phyloP scores from a whole-genome alignment of 805 yeast genomes.

The Metschnikowia similis region DNA sequence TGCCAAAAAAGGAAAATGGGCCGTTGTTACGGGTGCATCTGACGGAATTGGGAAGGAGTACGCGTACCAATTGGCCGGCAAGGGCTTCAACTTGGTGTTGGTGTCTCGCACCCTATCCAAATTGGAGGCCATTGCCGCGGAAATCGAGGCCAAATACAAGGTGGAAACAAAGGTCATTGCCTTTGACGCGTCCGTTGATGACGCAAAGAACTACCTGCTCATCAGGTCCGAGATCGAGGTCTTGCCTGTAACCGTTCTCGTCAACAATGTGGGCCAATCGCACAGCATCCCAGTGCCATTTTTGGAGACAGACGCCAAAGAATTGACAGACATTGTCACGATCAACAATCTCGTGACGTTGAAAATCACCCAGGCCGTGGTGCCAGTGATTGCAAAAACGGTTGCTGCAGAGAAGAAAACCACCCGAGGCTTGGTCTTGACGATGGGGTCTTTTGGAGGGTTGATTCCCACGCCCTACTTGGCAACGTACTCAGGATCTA shows the following conservation, averaged over 20 bases:
- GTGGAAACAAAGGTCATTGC: slow-evolving; percentile 67
- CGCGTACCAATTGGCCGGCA: slow-evolving; percentile 76
- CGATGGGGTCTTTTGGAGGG: slow-evolving; percentile 98
- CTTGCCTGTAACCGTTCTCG: slow-evolving; percentile 65
- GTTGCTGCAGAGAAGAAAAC: slow-evolving; percentile 37
- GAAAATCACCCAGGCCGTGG: slow-evolving; percentile 72
- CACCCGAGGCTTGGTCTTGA: slow-evolving; percentile 71
- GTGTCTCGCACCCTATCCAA: slow-evolving; percentile 82
- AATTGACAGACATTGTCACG: slow-evolving; percentile 74
- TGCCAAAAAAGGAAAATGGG: slow-evolving; percentile 72
- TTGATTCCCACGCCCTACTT: slow-evolving; percentile 86
- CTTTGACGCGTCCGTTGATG: slow-evolving; percentile 72
- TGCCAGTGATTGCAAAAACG: slow-evolving; percentile 63
- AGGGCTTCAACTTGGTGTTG: slow-evolving; percentile 78
- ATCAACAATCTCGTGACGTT: slow-evolving; percentile 84
- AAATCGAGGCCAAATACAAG: slow-evolving; percentile 52
- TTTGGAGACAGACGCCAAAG: slow-evolving; percentile 68
- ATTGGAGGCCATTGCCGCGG: slow-evolving; percentile 60
- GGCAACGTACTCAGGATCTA: slow-evolving; percentile 94
- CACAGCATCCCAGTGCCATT: slow-evolving; percentile 96
- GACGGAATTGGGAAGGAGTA: slow-evolving; percentile 97
- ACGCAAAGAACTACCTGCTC: slow-evolving; percentile 49
- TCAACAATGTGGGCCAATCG: slow-evolving; percentile 93
- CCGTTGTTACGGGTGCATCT: slow-evolving; percentile 95
- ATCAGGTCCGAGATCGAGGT: slow-evolving; percentile 45